Evolutionary conservation across 306 rosid genomes (phyloP), one percentile per base, ranked within the genome.

Genomic region (Sophora flavescens): DNA sequence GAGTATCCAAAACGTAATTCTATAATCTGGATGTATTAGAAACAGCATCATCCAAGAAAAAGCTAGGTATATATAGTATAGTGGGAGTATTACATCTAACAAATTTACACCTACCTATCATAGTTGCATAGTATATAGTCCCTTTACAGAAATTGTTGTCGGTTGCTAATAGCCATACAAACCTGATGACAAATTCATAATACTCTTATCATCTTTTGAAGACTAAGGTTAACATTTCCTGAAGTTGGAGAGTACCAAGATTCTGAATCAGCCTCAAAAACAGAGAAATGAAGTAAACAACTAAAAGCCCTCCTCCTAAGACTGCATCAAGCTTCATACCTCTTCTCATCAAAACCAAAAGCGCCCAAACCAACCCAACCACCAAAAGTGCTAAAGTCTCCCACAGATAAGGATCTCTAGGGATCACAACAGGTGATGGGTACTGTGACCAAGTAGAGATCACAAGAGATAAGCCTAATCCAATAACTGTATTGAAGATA

Each of bases 231-330:
- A 67, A 44, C 18, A 74, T 11, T 50, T 57, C 44, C n/a, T 58
- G 63, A 69, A 79, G 18, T 61, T 79, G 86, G 59, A 79, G 74
- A 68, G 88, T 5, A 3, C 86, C 86, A 3, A 79, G 52, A 11
- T 85, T 82, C 67, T 87, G 90, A 79, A 82, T 64, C 72, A 87
- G 69, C 83, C 90, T 87, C 47, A 79, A 70, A 51, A 70, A 6
- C 64, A 87, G 47, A 68, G 88, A 87, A 51, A 77, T 17, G 26
- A 79, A 72, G 83, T 87, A 87, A 50, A 87, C 58, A 51, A 53
- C 83, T 36, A 87, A 39, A 36, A 87, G 88, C 30, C 90, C 90
- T 68, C 85, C 86, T 16, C 88, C 90, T 54, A 87, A 35, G 3
- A 73, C 22, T 32, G 80, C 83, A 75, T 82, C 86, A 72, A 87